Percentiles rank a stretch among this genome's conserved stretches.
Conservation (phyloP, 495 filamentous ascomycete genomes). For the Tuber aestivum region DNA sequence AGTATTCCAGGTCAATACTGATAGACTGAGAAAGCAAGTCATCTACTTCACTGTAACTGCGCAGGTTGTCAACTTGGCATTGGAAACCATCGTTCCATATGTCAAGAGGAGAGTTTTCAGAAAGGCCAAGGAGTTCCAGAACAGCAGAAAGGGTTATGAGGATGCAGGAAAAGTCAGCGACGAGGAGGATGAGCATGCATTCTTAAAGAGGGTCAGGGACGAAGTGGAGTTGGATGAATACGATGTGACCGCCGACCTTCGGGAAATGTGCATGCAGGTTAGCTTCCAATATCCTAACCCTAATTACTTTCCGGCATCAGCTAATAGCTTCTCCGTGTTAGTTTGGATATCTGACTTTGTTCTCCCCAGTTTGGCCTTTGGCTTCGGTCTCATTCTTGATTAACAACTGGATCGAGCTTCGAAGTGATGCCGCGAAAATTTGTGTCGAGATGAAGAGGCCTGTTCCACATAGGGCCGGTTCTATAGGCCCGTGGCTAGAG, state of each 20-base stretch:
- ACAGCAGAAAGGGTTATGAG: conserved; percentile 48
- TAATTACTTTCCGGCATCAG: conserved; percentile 9
- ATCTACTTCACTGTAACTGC: conserved; percentile 97
- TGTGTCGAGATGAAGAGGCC: conserved; percentile 83
- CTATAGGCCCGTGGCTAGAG: conserved; percentile 91
- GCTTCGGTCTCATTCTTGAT: conserved; percentile 81
- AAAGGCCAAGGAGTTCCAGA: conserved; percentile 67
- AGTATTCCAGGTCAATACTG: conserved; percentile 76
- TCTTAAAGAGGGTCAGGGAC: conserved; percentile 72
- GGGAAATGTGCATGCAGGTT: conserved; percentile 94
- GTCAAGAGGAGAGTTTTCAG: conserved; percentile 67
- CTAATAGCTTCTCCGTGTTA: conserved; percentile 8
- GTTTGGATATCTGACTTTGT: conserved; percentile 82
- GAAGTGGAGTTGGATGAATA: conserved; percentile 83
- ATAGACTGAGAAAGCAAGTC: conserved; percentile 80
- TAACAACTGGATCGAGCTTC: conserved; percentile 95
- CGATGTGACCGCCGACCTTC: conserved; percentile 77
- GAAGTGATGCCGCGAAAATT: conserved; percentile 91
- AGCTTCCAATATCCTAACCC: conserved; percentile 19
- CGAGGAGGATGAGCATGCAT: conserved; percentile 64
- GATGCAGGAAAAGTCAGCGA: conserved; percentile 49
- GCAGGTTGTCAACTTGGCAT: conserved; percentile 78
- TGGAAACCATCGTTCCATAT: conserved; percentile 82
- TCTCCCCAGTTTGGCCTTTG: conserved; percentile 88
- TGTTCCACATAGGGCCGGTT: conserved; percentile 78